These are phyloP conservation scores for Microbotryum lychnidis-dioicae DNA, from an alignment of 1,284 basidiomycete genomes.

Conservation along the genomic window DNA sequence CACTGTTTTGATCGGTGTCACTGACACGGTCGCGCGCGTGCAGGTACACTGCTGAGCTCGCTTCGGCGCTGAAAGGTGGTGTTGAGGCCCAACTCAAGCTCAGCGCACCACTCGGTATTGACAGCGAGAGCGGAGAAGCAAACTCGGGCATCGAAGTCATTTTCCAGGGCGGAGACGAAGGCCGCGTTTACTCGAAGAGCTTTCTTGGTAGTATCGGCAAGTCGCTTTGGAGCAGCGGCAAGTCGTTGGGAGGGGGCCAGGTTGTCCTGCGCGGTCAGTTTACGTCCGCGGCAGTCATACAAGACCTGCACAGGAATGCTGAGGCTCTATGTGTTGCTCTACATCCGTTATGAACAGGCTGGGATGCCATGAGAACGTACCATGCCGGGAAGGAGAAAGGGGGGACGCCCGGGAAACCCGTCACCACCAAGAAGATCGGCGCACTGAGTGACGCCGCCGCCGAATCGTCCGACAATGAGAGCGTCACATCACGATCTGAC, in stretches of 20 bases:
- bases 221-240: constrained; percentile 11
- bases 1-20: too few species aligned
- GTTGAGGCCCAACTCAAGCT: constrained; percentile 34
- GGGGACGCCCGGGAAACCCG: constrained; percentile 1
- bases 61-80: constrained; percentile 25
- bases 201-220: constrained; percentile 19
- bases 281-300: too few species aligned
- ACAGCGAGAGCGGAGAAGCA: constrained; percentile 17
- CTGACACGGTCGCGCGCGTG: too few species aligned
- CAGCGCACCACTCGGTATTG: constrained; percentile 34
- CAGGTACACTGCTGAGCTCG: constrained; percentile 30
- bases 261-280: constrained; percentile 19
- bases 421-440: background rate
- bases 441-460: background rate
- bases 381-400: constrained; percentile 12
- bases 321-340: background rate
- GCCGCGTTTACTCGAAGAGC: constrained; percentile 33
- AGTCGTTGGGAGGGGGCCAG: constrained; percentile 20
- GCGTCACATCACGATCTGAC: background rate
- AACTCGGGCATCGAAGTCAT: constrained; percentile 38
- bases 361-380: constrained; percentile 26
- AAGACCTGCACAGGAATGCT: too few species aligned
- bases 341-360: constrained; percentile 9
- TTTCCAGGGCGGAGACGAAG: constrained; percentile 31
- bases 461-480: too few species aligned